These are phyloP conservation scores for Scedosporium aurantiacum DNA, from an alignment of 2,329 filamentous ascomycete species.

Conservation along the genomic window DNA sequence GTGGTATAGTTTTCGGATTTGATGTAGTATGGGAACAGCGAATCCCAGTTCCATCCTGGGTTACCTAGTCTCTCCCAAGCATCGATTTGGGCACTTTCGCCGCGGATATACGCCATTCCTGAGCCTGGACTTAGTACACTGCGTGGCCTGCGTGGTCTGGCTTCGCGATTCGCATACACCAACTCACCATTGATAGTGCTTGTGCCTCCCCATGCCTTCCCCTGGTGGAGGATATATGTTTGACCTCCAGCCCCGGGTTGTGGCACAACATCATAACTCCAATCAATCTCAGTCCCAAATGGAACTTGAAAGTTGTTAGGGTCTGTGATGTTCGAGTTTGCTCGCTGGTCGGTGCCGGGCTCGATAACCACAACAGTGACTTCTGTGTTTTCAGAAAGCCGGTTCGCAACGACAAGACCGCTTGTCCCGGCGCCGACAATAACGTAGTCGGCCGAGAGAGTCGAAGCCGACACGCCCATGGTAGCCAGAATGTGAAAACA, in stretches of 20 bases:
- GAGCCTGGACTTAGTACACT: background rate
- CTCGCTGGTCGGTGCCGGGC: slow-evolving; percentile 21
- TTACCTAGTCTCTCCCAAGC: slow-evolving; percentile 27
- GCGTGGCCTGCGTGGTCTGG: too few species aligned
- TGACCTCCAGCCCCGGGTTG: slow-evolving; percentile 21
- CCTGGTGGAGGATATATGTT: slow-evolving; percentile 21
- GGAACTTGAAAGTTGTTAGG: slow-evolving; percentile 16
- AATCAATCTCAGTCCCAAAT: slow-evolving; percentile 21
- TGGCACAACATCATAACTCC: slow-evolving; percentile 21
- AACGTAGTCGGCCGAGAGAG: slow-evolving; percentile 17
- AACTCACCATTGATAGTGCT: slow-evolving; percentile 27
- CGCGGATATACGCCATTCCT: slow-evolving; percentile 36
- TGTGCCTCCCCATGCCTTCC: slow-evolving; percentile 27
- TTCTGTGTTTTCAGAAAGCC: slow-evolving; percentile 22
- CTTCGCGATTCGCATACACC: background rate
- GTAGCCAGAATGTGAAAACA: too few species aligned
- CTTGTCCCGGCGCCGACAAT: slow-evolving; percentile 26
- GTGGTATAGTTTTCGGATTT: slow-evolving; percentile 18
- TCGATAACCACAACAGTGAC: slow-evolving; percentile 25
- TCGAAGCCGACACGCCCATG: too few species aligned
- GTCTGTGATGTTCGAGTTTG: slow-evolving; percentile 21
- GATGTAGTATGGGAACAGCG: slow-evolving; percentile 21
- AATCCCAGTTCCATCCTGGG: slow-evolving; percentile 24
- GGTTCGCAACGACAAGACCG: slow-evolving; percentile 25
- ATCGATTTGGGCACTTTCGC: slow-evolving; percentile 26